These are phyloP conservation scores for Suillus lakei DNA, from an alignment of 768 basidiomycete genomes.

Conservation along the genomic window DNA sequence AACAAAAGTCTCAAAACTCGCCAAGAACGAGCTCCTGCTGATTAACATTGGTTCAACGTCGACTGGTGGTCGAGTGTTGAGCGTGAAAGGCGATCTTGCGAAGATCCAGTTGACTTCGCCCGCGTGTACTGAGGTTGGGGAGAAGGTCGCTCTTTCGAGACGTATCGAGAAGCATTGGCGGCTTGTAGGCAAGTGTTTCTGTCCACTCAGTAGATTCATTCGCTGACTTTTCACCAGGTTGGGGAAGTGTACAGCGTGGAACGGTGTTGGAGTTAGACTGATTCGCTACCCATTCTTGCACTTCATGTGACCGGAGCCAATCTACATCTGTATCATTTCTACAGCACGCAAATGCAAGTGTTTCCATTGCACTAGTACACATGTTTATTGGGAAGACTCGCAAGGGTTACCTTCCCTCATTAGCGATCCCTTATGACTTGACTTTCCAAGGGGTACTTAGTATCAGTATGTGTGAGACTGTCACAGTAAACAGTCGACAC, in stretches of 20 bases:
- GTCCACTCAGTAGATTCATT: not conserved
- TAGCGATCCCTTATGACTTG: not conserved
- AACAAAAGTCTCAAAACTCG: slow-evolving; percentile 91
- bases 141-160: slow-evolving; percentile 94
- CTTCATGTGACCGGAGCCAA: not conserved
- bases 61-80: slow-evolving; percentile 93
- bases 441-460: too few species aligned
- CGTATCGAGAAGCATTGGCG: slow-evolving; percentile 99
- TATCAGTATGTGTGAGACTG: too few species aligned
- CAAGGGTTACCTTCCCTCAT: not conserved
- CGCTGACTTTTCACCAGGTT: slow-evolving; percentile 38
- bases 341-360: not conserved
- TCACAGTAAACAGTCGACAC: too few species aligned
- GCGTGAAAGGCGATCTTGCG: slow-evolving; percentile 93
- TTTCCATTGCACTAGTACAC: not conserved
- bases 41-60: slow-evolving; percentile 99
- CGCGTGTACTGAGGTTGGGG: slow-evolving; percentile 94
- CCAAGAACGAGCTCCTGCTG: slow-evolving; percentile 89
- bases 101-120: slow-evolving; percentile 94
- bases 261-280: slow-evolving; percentile 82
- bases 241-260: slow-evolving; percentile 86
- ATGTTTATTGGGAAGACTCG: not conserved
- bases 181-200: slow-evolving; percentile 74
- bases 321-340: not conserved
- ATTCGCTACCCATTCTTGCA: slow-evolving; percentile 8